Evolutionary conservation across 2,329 filamentous ascomycete species (phyloP).

Genomic region (Knoxdaviesia proteae): DNA sequence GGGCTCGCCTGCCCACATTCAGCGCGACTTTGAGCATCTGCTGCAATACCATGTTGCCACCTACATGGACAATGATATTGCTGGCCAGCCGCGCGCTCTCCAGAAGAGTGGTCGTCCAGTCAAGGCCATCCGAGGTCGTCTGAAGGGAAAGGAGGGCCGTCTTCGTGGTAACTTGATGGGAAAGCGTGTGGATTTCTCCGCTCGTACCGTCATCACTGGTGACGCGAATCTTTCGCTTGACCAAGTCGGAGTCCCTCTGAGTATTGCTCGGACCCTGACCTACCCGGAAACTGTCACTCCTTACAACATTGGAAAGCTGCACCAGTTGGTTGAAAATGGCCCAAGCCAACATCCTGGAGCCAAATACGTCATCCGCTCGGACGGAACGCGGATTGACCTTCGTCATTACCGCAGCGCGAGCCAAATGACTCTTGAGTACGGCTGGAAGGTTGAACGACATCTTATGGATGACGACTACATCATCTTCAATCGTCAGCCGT

Average conservation of each 20-base stretch:
- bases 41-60: slow-evolving; percentile 97
- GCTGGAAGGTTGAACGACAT: slow-evolving; percentile 97
- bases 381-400: slow-evolving; percentile 85
- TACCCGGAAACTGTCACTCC: slow-evolving; percentile 95
- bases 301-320: slow-evolving; percentile 90
- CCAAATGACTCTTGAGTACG: slow-evolving; percentile 75
- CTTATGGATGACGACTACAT: slow-evolving; percentile 93
- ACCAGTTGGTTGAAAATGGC: slow-evolving; percentile 75
- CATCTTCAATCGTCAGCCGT: slow-evolving; percentile 98
- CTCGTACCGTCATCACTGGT: slow-evolving; percentile 97
- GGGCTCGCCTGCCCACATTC: slow-evolving; percentile 78
- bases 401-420: slow-evolving; percentile 78
- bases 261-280: slow-evolving; percentile 78
- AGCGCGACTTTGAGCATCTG: slow-evolving; percentile 73
- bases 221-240: slow-evolving; percentile 92
- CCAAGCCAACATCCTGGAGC: slow-evolving; percentile 91
- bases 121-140: slow-evolving; percentile 85
- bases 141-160: slow-evolving; percentile 98
- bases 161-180: slow-evolving; percentile 98
- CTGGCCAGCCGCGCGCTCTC: slow-evolving; percentile 77
- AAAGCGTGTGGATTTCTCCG: slow-evolving; percentile 97
- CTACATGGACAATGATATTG: slow-evolving; percentile 99
- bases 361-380: slow-evolving; percentile 85
- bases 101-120: slow-evolving; percentile 95
- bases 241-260: slow-evolving; percentile 89